Base-by-base conservation (phyloP, 1,284 basidiomycete species). In the Apiotrichum montevideense region DNA sequence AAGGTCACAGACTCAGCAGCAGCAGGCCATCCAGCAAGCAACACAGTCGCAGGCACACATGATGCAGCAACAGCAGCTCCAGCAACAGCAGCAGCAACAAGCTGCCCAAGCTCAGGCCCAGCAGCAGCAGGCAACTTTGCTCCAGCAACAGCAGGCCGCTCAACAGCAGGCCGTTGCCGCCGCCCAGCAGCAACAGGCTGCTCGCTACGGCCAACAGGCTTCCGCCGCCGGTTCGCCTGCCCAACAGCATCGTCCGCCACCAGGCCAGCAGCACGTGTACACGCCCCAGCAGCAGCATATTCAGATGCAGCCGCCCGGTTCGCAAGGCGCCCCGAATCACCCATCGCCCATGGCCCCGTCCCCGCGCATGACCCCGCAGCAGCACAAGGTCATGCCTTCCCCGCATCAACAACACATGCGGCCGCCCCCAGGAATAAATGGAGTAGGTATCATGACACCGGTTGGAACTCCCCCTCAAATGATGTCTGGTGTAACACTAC, bases 321-420 rank as follows among this genome's bases (percentile, higher is more conserved):
- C 57, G 1, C 57, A 60, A 32, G 59, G 56, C 6, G 63, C 63
- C 10, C 63, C 64, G 1, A 66, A 64, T 55, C 58, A 63, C 37
- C 54, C 55, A 4, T 68, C 68, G 6, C 68, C 68, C 21, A 54
- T 67, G 29, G 61, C 58, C 10, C 66, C 66, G 2, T 70, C 68
- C 3, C 68, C 65, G 10, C 66, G 66, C 35, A 67, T 68, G 64
- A 56, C 60, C 32, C 56, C 61, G 3, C 66, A 66, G 47, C 63
- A 66, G 47, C 62, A 62, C 32, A 53, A 44, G 15, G 58, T 66
- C 21, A 70, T 71, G 67, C 67, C 66, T 9, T 70, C 68, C 7
- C 69, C 69, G 6, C 64, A 71, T 51, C 63, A 64, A 51, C 67
- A 70, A 53, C 63, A 65, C 43, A 68, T 69, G 64, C 57, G 70